Percentiles rank a stretch among this genome's conserved stretches.
phyloP scores from a whole-genome alignment of 495 filamentous ascomycete genomes.

The Aspergillus incahuasiensis region DNA sequence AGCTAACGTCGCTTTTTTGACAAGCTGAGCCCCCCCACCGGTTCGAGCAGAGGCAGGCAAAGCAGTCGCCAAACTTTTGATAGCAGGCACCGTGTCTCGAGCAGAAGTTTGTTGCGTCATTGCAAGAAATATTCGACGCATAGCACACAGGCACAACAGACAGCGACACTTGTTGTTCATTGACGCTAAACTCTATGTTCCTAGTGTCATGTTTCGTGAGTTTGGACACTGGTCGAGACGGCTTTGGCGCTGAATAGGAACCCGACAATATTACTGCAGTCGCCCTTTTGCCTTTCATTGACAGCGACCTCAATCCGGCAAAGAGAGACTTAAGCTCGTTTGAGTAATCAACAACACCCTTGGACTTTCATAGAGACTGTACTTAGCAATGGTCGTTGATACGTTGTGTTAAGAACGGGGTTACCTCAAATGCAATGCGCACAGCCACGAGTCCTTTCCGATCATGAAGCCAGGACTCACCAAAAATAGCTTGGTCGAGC shows the following conservation, averaged over 20 bases:
- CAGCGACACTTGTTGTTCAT: background rate
- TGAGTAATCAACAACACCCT: background rate
- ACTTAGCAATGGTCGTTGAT: slow-evolving; percentile 3
- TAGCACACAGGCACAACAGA: slow-evolving; percentile 52
- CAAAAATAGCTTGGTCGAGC: slow-evolving; percentile 16
- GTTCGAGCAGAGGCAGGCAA: slow-evolving; percentile 64
- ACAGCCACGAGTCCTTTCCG: slow-evolving; percentile 14
- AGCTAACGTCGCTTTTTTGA: slow-evolving; percentile 86
- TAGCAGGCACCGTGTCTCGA: slow-evolving; percentile 70
- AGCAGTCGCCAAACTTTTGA: slow-evolving; percentile 65
- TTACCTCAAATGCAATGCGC: slow-evolving; percentile 29
- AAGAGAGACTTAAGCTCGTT: slow-evolving; percentile 22
- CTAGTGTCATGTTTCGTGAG: background rate
- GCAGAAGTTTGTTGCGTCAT: slow-evolving; percentile 61
- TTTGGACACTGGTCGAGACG: background rate
- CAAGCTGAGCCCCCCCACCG: slow-evolving; percentile 82
- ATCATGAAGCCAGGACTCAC: slow-evolving; percentile 27
- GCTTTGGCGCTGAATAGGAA: background rate
- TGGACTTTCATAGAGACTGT: slow-evolving; percentile 3
- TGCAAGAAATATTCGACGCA: slow-evolving; percentile 54
- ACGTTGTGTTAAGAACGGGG: background rate
- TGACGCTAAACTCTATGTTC: background rate
- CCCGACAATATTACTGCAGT: slow-evolving; percentile 25
- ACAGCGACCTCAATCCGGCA: slow-evolving; percentile 13
- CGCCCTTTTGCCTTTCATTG: slow-evolving; percentile 16